A percentile compares a stretch with the other conserved stretches of the same genome.
Conservation (phyloP, 768 basidiomycete species). For the Podaxis mareebaensis region DNA sequence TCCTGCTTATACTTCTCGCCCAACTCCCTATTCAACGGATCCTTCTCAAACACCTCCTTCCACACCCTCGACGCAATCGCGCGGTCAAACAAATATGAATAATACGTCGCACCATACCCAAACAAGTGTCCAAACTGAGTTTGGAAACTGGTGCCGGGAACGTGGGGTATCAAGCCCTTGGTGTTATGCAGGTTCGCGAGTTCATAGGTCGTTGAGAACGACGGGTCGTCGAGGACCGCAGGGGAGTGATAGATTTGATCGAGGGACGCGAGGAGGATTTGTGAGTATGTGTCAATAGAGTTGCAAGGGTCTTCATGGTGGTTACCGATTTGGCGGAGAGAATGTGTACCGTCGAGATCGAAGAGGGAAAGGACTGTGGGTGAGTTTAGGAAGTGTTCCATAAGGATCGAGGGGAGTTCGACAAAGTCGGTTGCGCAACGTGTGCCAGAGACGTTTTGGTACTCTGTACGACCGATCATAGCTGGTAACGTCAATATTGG, state of each 20-base stretch:
- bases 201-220: conserved; percentile 75
- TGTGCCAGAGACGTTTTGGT: conserved; percentile 97
- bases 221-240: conserved; percentile 40
- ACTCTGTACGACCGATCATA: conserved; percentile 97
- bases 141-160: conserved; percentile 87
- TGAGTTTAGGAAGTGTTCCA: conserved; percentile 96
- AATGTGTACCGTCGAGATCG: conserved; percentile 48
- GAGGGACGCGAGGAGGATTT: conserved; percentile 84
- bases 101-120: conserved; percentile 97
- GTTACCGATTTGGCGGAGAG: conserved; percentile 52
- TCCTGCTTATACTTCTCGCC: conserved; percentile 84
- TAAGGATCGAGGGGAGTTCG: conserved; percentile 95
- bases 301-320: conserved; percentile 76
- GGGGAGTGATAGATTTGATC: conserved; percentile 92
- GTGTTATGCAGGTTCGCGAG: conserved; percentile 62
- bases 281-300: conserved; percentile 86
- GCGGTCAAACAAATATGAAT: conserved; percentile 95
- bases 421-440: conserved; percentile 98
- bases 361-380: conserved; percentile 82
- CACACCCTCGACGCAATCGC: conserved; percentile 95
- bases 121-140: conserved; percentile 95
- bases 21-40: conserved; percentile 68
- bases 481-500: conserved; percentile 47
- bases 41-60: conserved; percentile 64
- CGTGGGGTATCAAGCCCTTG: conserved; percentile 81